These are phyloP conservation scores for Gossypium anomalum DNA, from an alignment of 345 rosid genomes.

Conservation along the genomic window DNA sequence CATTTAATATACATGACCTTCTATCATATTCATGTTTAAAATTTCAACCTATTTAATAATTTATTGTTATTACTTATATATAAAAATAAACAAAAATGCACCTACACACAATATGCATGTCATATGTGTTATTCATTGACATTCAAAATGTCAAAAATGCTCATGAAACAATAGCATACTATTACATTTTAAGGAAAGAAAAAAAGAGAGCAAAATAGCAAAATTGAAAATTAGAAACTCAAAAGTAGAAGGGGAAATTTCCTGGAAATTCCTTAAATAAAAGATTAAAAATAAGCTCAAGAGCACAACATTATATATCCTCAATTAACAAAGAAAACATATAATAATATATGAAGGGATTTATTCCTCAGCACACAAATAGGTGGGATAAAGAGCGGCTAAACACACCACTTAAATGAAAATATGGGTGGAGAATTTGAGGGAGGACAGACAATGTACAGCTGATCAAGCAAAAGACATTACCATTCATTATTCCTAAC, in stretches of 20 bases:
- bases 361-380: conserved; percentile 15
- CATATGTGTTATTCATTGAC: no score
- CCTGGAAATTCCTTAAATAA: neutral
- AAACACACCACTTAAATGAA: conserved; percentile 14
- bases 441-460: conserved; percentile 13
- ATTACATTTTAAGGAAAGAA: neutral
- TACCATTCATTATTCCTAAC: neutral
- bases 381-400: conserved; percentile 7
- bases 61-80: no score
- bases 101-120: no score
- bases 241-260: neutral
- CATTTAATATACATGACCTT: no score
- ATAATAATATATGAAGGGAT: neutral
- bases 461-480: conserved; percentile 5
- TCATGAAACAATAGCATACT: no score
- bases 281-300: neutral
- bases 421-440: neutral
- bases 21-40: no score
- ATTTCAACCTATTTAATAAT: no score
- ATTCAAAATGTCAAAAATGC: no score
- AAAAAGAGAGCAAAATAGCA: no score
- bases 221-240: neutral
- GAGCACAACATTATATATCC: conserved; percentile 11
- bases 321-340: conserved; percentile 1
- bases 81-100: no score